Evolutionary conservation across 2,329 filamentous ascomycete genomes (phyloP), one percentile per base, ranked within the genome.

Genomic region (Dothistroma septosporum): DNA sequence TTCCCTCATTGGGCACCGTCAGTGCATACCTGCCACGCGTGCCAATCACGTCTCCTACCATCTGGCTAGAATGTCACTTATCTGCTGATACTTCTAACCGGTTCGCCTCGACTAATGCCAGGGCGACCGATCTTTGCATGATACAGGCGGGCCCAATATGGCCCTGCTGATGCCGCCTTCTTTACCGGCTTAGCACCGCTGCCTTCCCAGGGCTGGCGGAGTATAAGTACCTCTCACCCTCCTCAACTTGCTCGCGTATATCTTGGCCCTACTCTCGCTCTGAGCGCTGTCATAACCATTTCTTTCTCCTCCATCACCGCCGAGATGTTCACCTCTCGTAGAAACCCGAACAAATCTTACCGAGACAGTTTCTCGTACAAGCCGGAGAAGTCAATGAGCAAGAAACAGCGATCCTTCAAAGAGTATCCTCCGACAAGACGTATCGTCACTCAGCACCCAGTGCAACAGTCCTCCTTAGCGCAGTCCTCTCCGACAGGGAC

Each of bases 321-420:
- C 47, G 67, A 35, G 16, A 73, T 73, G 70, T 73, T 72, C 60
- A 65, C 68, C 2, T 61, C 62, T 6, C 69, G 65, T 64, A 68
- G 53, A 53, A 53, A 53, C 31, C 50, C 50, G 35, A 70, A 65
- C 64, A 72, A 71, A 49, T 72, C 71, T 28, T 68, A 73, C 55
- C 62, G 71, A 37, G 71, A 74, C 41, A 73, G 71, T 59, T 74
- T 74, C 60, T 69, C 68, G n/a, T 64, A 71, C 50, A 58, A 69
- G 53, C 68, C 69, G 7, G 70, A 68, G 32, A 74, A 74, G 50
- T 67, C 70, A 44, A 72, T 67, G 58, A 70, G 63, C 64, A 73
- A 72, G 63, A 73, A 69, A 64, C 70, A 74, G 62, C 64, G 66
- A 24, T 73, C 72, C 24, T 73, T 72, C 68, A 73, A 72, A 55